These are phyloP conservation scores for Syzygium aqueum DNA, from an alignment of 345 rosid species.

Conservation along the genomic window DNA sequence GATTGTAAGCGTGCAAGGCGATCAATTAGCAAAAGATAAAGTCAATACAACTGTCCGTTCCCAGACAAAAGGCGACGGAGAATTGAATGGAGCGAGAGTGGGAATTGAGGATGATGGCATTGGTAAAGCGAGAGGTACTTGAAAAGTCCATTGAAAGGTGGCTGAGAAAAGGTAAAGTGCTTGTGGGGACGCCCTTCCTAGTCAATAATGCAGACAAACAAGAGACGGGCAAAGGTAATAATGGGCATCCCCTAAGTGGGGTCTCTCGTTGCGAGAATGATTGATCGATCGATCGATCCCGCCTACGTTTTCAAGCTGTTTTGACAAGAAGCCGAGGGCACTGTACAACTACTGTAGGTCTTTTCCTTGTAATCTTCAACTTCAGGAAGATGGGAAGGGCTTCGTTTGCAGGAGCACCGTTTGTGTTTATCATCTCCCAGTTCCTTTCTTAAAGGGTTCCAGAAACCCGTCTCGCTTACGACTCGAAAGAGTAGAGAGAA, in stretches of 20 bases:
- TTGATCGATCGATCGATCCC: not conserved
- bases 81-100: not conserved
- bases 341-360: not conserved
- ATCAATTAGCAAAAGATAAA: not conserved
- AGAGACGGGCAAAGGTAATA: not conserved
- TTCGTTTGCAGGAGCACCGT: not conserved
- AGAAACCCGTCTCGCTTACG: not conserved
- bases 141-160: not conserved
- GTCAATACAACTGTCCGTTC: not conserved
- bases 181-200: not conserved
- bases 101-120: not conserved
- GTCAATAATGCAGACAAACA: not conserved
- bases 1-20: not conserved
- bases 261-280: not conserved
- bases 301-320: not conserved
- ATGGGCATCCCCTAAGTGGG: not conserved
- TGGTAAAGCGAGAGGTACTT: not conserved
- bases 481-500: not conserved
- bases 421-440: not conserved
- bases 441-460: not conserved
- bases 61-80: not conserved
- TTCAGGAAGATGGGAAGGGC: not conserved
- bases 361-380: not conserved
- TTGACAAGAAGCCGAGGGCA: not conserved
- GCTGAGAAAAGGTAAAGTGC: not conserved